Percentiles rank a stretch among this genome's conserved stretches.
Evolutionary conservation across 139 green algal genomes (phyloP).

Genomic region (Haematococcus lacustris): DNA sequence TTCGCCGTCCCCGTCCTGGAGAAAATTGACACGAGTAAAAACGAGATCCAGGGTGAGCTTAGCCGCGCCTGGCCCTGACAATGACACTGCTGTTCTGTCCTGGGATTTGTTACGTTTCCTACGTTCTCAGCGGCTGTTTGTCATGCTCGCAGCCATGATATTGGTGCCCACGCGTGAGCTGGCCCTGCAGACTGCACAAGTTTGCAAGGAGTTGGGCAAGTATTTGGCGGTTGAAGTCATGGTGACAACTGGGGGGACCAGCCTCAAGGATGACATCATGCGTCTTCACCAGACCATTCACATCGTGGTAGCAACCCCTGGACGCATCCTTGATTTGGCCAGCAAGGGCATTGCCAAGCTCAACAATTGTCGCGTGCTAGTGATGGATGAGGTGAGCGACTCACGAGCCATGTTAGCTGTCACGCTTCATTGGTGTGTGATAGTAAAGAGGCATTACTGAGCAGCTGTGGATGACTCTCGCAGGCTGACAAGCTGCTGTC

Average conservation of each 20-base stretch:
- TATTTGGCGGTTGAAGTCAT: constrained; percentile 85
- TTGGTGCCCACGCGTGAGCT: constrained; percentile 97
- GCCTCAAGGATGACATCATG: constrained; percentile 98
- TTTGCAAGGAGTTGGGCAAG: constrained; percentile 96
- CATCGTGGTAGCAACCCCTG: constrained; percentile 89
- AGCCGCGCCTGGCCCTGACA: too few relatives aligned
- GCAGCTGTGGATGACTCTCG: too few relatives aligned
- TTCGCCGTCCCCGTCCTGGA: constrained; percentile 97
- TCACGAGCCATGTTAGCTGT: too few relatives aligned
- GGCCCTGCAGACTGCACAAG: constrained; percentile 93
- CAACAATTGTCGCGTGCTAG: constrained; percentile 72
- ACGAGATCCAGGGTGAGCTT: constrained; percentile 93
- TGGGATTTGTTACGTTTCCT: too few relatives aligned
- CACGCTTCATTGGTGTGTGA: too few relatives aligned
- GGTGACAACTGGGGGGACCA: constrained; percentile 95
- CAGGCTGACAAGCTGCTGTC: constrained; percentile 52
- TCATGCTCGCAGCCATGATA: constrained; percentile 90
- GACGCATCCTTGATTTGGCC: constrained; percentile 94
- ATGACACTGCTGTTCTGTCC: too few relatives aligned
- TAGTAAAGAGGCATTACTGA: too few relatives aligned
- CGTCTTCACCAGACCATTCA: constrained; percentile 81
- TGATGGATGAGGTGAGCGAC: constrained; percentile 91
- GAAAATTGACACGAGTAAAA: constrained; percentile 78
- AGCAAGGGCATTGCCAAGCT: constrained; percentile 91
- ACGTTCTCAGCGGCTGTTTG: too few relatives aligned